phyloP scores from a whole-genome alignment of 2,329 filamentous ascomycete genomes.

The Pestalotiopsis fici region DNA sequence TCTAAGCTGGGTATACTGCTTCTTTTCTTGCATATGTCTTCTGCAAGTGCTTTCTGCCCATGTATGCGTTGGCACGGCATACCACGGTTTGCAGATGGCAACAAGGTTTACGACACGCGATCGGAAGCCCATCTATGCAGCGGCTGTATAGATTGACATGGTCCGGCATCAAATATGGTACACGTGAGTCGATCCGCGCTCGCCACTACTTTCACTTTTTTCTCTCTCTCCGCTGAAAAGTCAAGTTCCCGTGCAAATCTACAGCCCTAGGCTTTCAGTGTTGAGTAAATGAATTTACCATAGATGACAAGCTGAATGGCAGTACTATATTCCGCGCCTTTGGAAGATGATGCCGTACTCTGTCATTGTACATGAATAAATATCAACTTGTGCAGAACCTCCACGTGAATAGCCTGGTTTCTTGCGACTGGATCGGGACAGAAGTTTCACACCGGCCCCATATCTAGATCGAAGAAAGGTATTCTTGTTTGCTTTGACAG shows the following conservation, averaged over 20 bases:
- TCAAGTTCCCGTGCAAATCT: too few species aligned
- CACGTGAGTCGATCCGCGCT: not conserved
- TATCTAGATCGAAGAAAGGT: not conserved
- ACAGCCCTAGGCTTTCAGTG: too few species aligned
- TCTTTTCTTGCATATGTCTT: not conserved
- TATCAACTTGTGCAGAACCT: conserved; percentile 76
- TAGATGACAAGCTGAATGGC: too few species aligned
- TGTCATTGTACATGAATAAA: conserved; percentile 37
- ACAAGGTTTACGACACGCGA: not conserved
- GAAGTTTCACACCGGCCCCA: not conserved
- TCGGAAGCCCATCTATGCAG: too few species aligned
- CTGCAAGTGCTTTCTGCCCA: not conserved
- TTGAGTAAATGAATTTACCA: too few species aligned
- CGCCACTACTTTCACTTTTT: not conserved
- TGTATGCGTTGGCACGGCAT: not conserved
- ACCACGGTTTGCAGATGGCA: not conserved
- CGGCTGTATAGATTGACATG: too few species aligned
- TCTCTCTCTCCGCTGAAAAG: not conserved
- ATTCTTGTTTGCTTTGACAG: not conserved
- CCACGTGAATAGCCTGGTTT: not conserved
- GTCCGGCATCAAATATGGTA: not conserved
- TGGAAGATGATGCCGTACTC: too few species aligned
- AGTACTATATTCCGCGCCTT: too few species aligned
- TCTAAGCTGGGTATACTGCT: not conserved
- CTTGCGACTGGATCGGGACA: not conserved